Conservation (phyloP, 306 rosid species). For the Elaeagnus macrophylla region DNA sequence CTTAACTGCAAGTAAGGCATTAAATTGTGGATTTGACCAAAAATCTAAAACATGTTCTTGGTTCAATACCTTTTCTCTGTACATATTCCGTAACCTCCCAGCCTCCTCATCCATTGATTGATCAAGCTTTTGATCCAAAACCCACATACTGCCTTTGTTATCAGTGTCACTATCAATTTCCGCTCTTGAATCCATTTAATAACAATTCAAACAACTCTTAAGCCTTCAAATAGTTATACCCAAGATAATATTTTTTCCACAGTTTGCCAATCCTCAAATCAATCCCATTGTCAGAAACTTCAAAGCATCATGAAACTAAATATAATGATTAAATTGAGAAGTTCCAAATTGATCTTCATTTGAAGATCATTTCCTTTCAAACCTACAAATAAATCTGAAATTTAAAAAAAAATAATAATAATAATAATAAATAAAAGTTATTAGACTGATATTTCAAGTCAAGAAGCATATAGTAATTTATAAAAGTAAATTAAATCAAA, state of each 20-base stretch:
- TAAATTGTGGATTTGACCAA: not conserved
- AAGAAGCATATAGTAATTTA: too few species aligned
- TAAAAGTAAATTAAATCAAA: too few species aligned
- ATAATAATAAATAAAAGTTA: too few species aligned
- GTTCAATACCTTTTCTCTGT: conserved; percentile 66
- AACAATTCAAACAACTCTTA: conserved; percentile 20
- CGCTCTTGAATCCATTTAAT: conserved; percentile 50
- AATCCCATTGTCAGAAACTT: conserved; percentile 24
- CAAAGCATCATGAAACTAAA: not conserved
- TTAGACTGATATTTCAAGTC: too few species aligned
- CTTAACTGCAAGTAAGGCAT: not conserved
- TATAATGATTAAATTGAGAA: too few species aligned
- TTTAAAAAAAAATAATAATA: too few species aligned
- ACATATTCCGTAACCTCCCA: conserved; percentile 78
- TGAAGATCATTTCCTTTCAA: conserved; percentile 10
- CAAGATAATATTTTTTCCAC: conserved; percentile 16
- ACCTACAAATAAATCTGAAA: too few species aligned
- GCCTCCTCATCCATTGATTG: conserved; percentile 97
- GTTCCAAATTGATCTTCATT: conserved; percentile 21
- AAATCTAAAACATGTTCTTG: conserved; percentile 2
- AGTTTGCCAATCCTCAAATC: not conserved
- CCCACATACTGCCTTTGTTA: conserved; percentile 79
- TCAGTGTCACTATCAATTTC: conserved; percentile 47
- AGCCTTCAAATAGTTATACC: conserved; percentile 16
- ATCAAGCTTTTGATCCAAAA: conserved; percentile 80